phyloP scores from a whole-genome alignment of 2,329 filamentous ascomycete species.

The Sporothrix phasma region DNA sequence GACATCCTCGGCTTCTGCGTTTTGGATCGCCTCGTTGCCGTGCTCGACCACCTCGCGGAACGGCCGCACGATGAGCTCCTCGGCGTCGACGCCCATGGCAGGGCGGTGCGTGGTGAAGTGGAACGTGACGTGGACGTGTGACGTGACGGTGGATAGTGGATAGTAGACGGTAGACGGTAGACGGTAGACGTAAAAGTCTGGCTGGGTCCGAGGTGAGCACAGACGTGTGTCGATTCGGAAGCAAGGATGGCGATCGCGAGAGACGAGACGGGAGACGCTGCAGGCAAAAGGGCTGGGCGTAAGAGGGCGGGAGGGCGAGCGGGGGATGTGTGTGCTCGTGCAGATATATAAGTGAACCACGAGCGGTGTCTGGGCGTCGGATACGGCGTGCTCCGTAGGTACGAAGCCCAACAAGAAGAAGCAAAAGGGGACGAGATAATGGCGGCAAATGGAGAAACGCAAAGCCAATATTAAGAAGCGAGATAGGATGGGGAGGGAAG shows the following conservation, averaged over 20 bases:
- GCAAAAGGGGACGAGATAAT: neutral
- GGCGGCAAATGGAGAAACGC: neutral
- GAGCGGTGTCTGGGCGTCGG: neutral
- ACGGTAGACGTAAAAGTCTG: too few relatives aligned
- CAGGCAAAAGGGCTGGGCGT: too few relatives aligned
- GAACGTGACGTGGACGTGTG: neutral
- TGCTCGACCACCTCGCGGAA: slow-evolving; percentile 32
- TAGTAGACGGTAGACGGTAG: neutral
- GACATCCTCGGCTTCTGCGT: slow-evolving; percentile 24
- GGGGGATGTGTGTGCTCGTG: too few relatives aligned
- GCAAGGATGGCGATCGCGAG: neutral
- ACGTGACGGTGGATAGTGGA: neutral
- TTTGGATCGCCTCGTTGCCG: slow-evolving; percentile 29
- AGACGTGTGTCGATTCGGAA: neutral
- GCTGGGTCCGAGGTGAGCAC: too few relatives aligned
- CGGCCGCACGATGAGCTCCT: slow-evolving; percentile 28
- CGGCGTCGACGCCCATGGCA: slow-evolving; percentile 22
- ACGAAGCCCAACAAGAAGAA: neutral
- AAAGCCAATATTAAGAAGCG: neutral
- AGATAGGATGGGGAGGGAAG: neutral
- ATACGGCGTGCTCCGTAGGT: too few relatives aligned
- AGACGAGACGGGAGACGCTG: neutral
- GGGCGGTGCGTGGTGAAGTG: neutral
- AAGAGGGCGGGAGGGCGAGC: too few relatives aligned
- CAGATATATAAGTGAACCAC: too few relatives aligned